Conservation (phyloP, 176 grass and related monocot genomes). For the Carex myosuroides region DNA sequence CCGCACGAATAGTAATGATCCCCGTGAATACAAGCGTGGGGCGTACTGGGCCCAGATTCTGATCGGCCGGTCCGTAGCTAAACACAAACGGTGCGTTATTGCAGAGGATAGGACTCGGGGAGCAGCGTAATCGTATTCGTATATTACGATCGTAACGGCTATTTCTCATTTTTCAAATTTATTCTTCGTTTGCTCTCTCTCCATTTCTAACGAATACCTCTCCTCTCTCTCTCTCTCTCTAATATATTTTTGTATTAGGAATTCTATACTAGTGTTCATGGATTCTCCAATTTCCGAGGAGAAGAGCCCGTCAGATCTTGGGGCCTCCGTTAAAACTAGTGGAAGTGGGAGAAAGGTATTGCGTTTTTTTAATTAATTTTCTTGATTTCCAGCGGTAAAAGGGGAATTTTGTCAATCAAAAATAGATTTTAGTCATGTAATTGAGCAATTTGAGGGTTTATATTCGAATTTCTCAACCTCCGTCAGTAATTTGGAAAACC, state of each 20-base stretch:
- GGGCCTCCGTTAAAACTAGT: not conserved
- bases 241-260: not conserved
- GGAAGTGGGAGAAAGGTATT: conserved; percentile 36
- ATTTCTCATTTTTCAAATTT: conserved; percentile 15
- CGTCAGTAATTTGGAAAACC: not conserved
- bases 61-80: no score
- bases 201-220: conserved; percentile 2
- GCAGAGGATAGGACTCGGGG: no score
- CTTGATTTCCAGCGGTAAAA: not conserved
- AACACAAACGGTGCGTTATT: no score
- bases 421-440: not conserved
- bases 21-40: no score
- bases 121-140: no score
- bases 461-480: not conserved
- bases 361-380: not conserved
- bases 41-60: no score
- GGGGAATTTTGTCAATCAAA: not conserved
- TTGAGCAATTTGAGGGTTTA: not conserved
- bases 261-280: not conserved
- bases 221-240: not conserved
- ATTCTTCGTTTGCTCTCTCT: not conserved
- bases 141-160: conserved; percentile 23
- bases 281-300: conserved; percentile 1
- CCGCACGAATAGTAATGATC: no score
- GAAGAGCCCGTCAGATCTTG: conserved; percentile 22